These are phyloP conservation scores for Cyclaneusma minus DNA, from an alignment of 2,329 filamentous ascomycete species.

Conservation along the genomic window DNA sequence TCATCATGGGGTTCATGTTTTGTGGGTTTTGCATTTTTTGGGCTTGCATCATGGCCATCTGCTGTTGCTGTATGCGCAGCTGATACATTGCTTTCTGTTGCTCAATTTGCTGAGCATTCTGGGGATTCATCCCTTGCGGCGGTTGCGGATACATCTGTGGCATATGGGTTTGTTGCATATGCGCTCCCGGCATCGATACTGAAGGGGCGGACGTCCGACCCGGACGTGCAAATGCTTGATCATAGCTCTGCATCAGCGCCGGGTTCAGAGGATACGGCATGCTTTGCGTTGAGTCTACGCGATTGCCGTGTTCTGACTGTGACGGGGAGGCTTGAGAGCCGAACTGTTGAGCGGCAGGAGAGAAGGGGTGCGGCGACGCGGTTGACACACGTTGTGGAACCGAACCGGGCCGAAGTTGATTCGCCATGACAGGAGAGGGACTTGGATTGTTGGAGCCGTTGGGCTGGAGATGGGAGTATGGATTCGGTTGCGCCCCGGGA, in stretches of 20 bases:
- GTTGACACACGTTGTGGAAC: slow-evolving; percentile 75
- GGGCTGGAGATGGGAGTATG: slow-evolving; percentile 70
- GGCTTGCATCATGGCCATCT: slow-evolving; percentile 24
- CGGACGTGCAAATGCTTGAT: slow-evolving; percentile 40
- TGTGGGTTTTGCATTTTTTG: slow-evolving; percentile 25
- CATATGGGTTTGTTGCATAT: slow-evolving; percentile 24
- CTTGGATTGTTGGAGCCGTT: slow-evolving; percentile 72
- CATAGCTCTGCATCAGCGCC: slow-evolving; percentile 40
- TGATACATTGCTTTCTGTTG: slow-evolving; percentile 67
- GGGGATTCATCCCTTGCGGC: slow-evolving; percentile 28
- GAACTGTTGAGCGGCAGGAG: slow-evolving; percentile 59
- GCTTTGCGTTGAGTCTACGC: slow-evolving; percentile 55
- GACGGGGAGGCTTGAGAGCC: slow-evolving; percentile 59
- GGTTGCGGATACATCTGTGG: slow-evolving; percentile 15
- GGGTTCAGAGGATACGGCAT: slow-evolving; percentile 48
- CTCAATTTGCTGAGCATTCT: slow-evolving; percentile 46
- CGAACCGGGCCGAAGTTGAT: slow-evolving; percentile 55
- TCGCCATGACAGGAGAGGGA: slow-evolving; percentile 83
- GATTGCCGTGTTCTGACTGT: slow-evolving; percentile 55
- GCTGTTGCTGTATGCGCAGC: slow-evolving; percentile 68
- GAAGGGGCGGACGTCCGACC: slow-evolving; percentile 36
- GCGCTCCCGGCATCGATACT: slow-evolving; percentile 26
- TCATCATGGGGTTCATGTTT: slow-evolving; percentile 13
- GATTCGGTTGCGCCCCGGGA: slow-evolving; percentile 43
- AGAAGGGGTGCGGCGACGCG: slow-evolving; percentile 83